Conservation (phyloP, 2,329 filamentous ascomycete genomes). For the Decorospora gaudefroyi region DNA sequence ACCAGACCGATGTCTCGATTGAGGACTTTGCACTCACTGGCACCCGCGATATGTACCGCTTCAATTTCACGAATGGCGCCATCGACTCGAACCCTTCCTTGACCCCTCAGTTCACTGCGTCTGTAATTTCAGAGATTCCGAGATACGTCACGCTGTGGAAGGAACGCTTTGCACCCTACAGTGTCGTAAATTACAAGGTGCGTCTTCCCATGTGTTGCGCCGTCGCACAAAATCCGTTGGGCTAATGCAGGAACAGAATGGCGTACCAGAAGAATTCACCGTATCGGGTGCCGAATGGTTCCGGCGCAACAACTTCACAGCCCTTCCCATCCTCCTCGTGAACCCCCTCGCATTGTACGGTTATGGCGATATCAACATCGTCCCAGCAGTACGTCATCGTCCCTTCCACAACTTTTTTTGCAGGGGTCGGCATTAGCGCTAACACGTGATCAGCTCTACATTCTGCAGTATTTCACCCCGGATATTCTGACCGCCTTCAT, state of each 20-base stretch:
- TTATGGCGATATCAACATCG: slow-evolving; percentile 46
- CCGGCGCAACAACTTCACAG: slow-evolving; percentile 43
- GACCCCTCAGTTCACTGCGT: slow-evolving; percentile 30
- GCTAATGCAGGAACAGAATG: slow-evolving; percentile 39
- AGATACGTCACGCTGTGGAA: slow-evolving; percentile 43
- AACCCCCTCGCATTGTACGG: slow-evolving; percentile 46
- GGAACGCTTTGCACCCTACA: slow-evolving; percentile 39
- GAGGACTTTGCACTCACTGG: slow-evolving; percentile 42
- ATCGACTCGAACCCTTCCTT: slow-evolving; percentile 31
- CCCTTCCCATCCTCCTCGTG: slow-evolving; percentile 41
- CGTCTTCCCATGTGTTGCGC: slow-evolving; percentile 11
- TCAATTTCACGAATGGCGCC: slow-evolving; percentile 41
- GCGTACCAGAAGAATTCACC: slow-evolving; percentile 43
- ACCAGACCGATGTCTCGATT: slow-evolving; percentile 40
- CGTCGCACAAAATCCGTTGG: slow-evolving; percentile 8
- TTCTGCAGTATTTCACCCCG: slow-evolving; percentile 47
- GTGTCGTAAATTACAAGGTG: slow-evolving; percentile 45
- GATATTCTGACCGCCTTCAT: slow-evolving; percentile 47
- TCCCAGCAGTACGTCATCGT: slow-evolving; percentile 45
- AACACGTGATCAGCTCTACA: slow-evolving; percentile 45
- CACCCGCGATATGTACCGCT: slow-evolving; percentile 39
- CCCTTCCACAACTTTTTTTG: slow-evolving; percentile 15
- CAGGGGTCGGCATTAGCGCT: slow-evolving; percentile 32
- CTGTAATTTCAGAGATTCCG: slow-evolving; percentile 40
- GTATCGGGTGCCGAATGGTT: slow-evolving; percentile 46